Evolutionary conservation across 2,329 filamentous ascomycete species (phyloP), one percentile per base, ranked within the genome.

Genomic region (Fusarium siculi): DNA sequence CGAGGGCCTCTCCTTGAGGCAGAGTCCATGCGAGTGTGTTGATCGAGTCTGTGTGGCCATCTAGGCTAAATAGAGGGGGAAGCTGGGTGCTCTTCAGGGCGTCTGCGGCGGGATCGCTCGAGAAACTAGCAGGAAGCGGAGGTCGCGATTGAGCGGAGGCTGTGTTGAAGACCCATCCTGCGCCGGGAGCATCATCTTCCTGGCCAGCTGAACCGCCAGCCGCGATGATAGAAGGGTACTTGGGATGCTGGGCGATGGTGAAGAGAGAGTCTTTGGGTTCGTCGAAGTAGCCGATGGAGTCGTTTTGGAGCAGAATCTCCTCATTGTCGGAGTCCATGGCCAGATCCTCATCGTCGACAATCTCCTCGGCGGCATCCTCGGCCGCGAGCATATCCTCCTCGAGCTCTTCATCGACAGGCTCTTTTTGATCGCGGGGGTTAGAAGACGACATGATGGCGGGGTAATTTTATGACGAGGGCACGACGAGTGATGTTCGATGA

Each of bases 221-320:
- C 7, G 95, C 93, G 68, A 98, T 87, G 68, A 98, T 91, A 25
- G 91, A 87, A 10, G 92, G 90, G 79, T 93, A 88, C 11, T 91
- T 85, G 8, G 96, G 96, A 81, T 99, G 96, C 81, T 97, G 94
- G 23, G 96, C 94, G 81, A 99, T 96, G 83, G 93, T 91, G 86
- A 98, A 99, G 79, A 99, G 93, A 68, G 93, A 95, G 87, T 98
- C 95, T 76, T 91, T 93, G 85, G 98, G 94, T 40, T 85, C 83
- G 85, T 98, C 96, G 80, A 98, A 98, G 86, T 97, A 96, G 68
- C 94, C 96, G 74, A 92, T 87, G 74, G 94, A 97, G 87, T 99
- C 96, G 86, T 98, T 99, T 72, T 96, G 90, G 11, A 98, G 87
- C 46, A 90, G 84, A 46, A 98, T 90, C 81, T 96, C 94, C 76